Evolutionary conservation across 352 stramenopile genomes (phyloP).

Genomic region (Ophiocytium majus): DNA sequence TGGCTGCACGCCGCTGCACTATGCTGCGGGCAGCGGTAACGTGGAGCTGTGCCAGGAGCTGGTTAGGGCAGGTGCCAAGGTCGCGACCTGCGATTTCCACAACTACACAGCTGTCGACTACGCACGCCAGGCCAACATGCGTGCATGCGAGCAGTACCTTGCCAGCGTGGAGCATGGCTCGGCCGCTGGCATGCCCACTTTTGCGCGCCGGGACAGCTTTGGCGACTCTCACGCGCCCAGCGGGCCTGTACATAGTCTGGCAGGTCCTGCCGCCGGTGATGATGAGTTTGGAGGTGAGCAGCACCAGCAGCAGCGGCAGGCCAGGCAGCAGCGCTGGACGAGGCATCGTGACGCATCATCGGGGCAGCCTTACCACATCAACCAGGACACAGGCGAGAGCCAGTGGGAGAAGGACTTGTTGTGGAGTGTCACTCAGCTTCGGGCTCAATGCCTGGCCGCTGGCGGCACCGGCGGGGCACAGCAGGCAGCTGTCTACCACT

Average conservation of each 20-base stretch:
- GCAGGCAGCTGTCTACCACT: background rate
- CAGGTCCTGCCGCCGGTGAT: background rate
- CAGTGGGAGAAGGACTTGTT: constrained; percentile 50
- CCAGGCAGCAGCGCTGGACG: constrained; percentile 32
- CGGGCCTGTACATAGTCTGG: background rate
- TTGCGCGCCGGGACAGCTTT: constrained; percentile 30
- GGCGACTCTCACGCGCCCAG: background rate
- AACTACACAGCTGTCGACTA: constrained; percentile 58
- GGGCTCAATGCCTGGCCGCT: background rate
- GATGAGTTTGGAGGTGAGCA: constrained; percentile 20
- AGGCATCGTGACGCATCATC: constrained; percentile 34
- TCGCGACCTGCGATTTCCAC: constrained; percentile 45
- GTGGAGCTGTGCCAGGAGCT: constrained; percentile 56
- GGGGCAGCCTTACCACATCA: constrained; percentile 39
- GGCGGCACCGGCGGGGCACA: no score
- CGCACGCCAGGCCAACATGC: constrained; percentile 46
- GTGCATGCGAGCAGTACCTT: constrained; percentile 39
- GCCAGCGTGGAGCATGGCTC: background rate
- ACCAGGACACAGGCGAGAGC: constrained; percentile 43
- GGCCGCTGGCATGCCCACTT: background rate
- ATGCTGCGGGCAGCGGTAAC: constrained; percentile 58
- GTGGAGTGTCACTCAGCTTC: constrained; percentile 11
- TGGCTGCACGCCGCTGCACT: constrained; percentile 61
- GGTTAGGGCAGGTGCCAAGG: constrained; percentile 55
- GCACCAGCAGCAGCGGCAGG: constrained; percentile 20